phyloP scores from a whole-genome alignment of 2,329 filamentous ascomycete genomes.

The Aureobasidium sp. region DNA sequence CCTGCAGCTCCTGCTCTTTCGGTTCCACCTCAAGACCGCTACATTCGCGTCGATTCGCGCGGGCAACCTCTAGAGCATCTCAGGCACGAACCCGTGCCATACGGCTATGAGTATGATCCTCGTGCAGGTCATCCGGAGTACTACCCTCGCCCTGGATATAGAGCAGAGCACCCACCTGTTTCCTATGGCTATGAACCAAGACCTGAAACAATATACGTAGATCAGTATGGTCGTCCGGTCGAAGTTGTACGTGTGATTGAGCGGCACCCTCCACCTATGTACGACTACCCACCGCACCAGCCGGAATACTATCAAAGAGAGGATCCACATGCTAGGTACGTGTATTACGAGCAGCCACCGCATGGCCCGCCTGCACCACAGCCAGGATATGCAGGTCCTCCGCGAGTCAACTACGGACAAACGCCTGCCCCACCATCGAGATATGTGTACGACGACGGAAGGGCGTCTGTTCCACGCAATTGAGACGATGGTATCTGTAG shows the following conservation, averaged over 20 bases:
- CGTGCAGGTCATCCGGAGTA: neutral
- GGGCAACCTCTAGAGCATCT: neutral
- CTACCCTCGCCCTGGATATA: neutral
- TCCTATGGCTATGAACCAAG: constrained; percentile 10
- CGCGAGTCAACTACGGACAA: neutral
- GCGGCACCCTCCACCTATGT: constrained; percentile 3
- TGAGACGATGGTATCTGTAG: neutral
- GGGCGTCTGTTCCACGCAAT: neutral
- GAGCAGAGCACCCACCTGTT: neutral
- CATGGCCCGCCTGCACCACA: neutral
- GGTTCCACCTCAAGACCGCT: neutral
- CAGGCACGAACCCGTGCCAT: neutral
- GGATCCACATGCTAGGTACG: neutral
- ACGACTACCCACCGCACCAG: constrained; percentile 2
- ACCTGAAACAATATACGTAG: constrained; percentile 22
- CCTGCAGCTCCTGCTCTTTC: neutral
- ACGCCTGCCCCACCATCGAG: neutral
- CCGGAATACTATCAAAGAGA: neutral
- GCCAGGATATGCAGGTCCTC: neutral
- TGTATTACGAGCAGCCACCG: neutral
- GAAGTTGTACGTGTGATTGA: constrained; percentile 17
- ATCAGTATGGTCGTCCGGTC: constrained; percentile 23
- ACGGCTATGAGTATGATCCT: neutral
- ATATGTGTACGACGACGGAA: constrained; percentile 2
- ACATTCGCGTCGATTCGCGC: neutral